These are phyloP conservation scores for Entomortierella parvispora DNA, from an alignment of 192 early-diverging fungal genomes.

Conservation along the genomic window DNA sequence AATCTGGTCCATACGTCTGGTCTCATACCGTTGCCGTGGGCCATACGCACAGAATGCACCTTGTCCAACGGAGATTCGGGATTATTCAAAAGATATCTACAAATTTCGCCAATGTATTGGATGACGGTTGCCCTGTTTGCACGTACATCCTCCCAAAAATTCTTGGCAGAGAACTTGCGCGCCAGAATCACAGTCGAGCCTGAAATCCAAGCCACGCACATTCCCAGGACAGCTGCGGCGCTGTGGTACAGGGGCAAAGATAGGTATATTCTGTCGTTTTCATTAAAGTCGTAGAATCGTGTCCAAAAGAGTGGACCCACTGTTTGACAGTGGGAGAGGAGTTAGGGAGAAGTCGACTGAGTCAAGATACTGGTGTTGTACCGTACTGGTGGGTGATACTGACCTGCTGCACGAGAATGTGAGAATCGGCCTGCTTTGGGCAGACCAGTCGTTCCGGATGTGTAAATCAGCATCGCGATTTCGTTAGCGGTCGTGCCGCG, in stretches of 20 bases:
- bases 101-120: constrained; percentile 76
- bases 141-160: constrained; percentile 64
- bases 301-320: constrained; percentile 19
- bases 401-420: constrained; percentile 50
- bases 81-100: constrained; percentile 67
- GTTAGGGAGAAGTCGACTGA: not conserved
- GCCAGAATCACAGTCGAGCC: constrained; percentile 64
- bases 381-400: not conserved
- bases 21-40: constrained; percentile 76
- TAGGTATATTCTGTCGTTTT: constrained; percentile 66
- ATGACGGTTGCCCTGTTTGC: constrained; percentile 56
- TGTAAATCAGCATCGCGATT: constrained; percentile 57
- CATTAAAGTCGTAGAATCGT: constrained; percentile 25
- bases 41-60: constrained; percentile 62
- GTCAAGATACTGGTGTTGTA: too few relatives aligned
- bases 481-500: constrained; percentile 15
- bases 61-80: constrained; percentile 63
- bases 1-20: constrained; percentile 77
- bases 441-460: constrained; percentile 70
- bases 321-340: not conserved
- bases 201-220: constrained; percentile 20
- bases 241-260: constrained; percentile 74
- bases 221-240: constrained; percentile 49
- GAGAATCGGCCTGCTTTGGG: constrained; percentile 66
- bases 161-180: constrained; percentile 64